Conservation (phyloP, 768 basidiomycete species). For the Pisolithus marmoratus region DNA sequence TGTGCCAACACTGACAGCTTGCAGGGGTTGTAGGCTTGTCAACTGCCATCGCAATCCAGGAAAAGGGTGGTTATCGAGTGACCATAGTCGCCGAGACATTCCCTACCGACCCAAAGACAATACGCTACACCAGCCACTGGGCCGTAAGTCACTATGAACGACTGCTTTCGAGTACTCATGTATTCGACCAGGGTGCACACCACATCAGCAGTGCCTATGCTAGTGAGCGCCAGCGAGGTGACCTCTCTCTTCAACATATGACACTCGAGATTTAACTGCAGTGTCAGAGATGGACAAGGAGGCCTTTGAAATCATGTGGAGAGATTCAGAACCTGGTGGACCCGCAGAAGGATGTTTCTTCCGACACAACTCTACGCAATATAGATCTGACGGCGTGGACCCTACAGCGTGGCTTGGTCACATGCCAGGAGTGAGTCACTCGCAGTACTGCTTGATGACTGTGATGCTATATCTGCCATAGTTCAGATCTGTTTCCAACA, state of each 20-base stretch:
- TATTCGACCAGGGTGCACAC: conserved; percentile 76
- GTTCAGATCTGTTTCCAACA: conserved; percentile 33
- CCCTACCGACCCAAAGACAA: too few relatives aligned
- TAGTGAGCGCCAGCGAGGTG: conserved; percentile 51
- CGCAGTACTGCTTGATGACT: background rate
- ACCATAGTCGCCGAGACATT: conserved; percentile 68
- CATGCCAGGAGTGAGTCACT: conserved; percentile 48
- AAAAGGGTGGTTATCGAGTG: too few relatives aligned
- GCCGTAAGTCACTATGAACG: conserved; percentile 43
- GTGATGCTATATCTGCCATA: conserved; percentile 5
- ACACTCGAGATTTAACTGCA: background rate
- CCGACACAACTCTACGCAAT: conserved; percentile 58
- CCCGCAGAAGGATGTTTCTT: conserved; percentile 56
- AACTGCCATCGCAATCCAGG: too few relatives aligned
- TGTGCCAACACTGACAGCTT: too few relatives aligned
- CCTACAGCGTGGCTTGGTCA: conserved; percentile 33
- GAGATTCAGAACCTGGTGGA: conserved; percentile 45
- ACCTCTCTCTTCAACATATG: conserved; percentile 10
- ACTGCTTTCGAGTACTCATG: background rate
- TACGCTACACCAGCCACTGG: too few relatives aligned
- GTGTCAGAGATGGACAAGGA: conserved; percentile 57
- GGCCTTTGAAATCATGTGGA: too few relatives aligned
- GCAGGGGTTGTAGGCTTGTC: too few relatives aligned
- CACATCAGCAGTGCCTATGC: conserved; percentile 57
- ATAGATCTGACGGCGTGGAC: conserved; percentile 38